phyloP scores from a whole-genome alignment of 495 filamentous ascomycete genomes.

The Trichocladium uniseriatum region DNA sequence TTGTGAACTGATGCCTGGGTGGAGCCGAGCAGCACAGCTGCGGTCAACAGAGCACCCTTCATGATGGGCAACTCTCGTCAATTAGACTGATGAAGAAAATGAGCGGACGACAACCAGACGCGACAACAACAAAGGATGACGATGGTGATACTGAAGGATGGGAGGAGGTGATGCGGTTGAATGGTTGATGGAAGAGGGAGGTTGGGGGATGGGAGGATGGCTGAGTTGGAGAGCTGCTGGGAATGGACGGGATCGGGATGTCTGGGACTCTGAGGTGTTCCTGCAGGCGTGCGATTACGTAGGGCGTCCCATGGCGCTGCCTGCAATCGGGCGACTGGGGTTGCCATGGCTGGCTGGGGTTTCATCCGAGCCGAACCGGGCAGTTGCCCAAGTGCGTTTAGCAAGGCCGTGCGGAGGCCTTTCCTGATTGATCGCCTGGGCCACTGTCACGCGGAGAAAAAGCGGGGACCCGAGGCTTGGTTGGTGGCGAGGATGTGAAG shows the following conservation, averaged over 20 bases:
- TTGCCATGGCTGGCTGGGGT: neutral
- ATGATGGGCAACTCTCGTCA: slow-evolving; percentile 43
- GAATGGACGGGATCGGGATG: too few relatives aligned
- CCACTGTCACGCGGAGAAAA: neutral
- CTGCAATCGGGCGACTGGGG: neutral
- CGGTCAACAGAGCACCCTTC: slow-evolving; percentile 69
- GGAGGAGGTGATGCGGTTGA: neutral
- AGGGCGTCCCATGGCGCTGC: neutral
- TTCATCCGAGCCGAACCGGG: neutral
- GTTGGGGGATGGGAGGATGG: neutral
- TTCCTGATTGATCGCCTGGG: neutral
- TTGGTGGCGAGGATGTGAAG: neutral
- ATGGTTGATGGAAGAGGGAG: neutral
- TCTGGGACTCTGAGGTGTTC: slow-evolving; percentile 5
- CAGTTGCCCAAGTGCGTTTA: neutral
- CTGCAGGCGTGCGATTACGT: slow-evolving; percentile 11
- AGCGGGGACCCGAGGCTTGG: neutral
- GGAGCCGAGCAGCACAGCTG: slow-evolving; percentile 75
- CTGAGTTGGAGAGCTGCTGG: neutral
- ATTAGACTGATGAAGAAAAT: neutral
- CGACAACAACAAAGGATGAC: neutral
- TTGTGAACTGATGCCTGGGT: slow-evolving; percentile 79
- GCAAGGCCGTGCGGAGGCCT: neutral
- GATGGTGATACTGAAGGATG: neutral
- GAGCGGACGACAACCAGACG: neutral